Evolutionary conservation across 805 yeast genomes (phyloP), one percentile per base, ranked within the genome.

Genomic region (Saccharomycopsis oosterbeekiorum): DNA sequence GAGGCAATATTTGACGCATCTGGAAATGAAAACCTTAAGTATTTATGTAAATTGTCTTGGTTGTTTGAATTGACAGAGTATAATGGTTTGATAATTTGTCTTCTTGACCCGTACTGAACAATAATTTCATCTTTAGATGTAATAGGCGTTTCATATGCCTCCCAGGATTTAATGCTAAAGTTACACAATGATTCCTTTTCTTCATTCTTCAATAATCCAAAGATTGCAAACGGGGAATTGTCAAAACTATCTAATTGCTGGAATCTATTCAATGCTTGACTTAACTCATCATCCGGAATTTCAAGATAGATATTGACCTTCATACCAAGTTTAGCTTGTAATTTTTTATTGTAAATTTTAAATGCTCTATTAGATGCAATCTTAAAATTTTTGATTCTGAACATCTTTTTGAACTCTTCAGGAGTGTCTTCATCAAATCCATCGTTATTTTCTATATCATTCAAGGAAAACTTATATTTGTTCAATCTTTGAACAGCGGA

Each of bases 61-160:
- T 85, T 84, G 68, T 84, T 85, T 4, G 90, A 81, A 10, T 85
- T 85, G 67, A 87, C 88, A 58, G 93, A 89, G 76, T 86, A 93
- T 37, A 88, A 68, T 15, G 99, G 99, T 60, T 84, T 78, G 59
- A 93, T 86, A 14, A 82, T 79, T 70, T 89, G 84, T 68, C 99
- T 82, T 73, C 98, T 85, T 59, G 93, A 89, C 29, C 99, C 99
- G 70, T 91, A 92, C 74, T 94, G 98, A 15, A 89, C 93, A 59
- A 92, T 76, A 66, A 94, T 76, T 37, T 84, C 74, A 56, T 89
- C 96, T 67, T 86, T 86, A n/a, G 96, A 83, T 56, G 91, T 87
- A 61, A 94, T 80, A 39, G 98, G 96, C 59, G 83, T 81, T 56
- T 88, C 92, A 68, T 85, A 89, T 66, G 88, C 96, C 73, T 93